Base-by-base conservation (phyloP, 495 filamentous ascomycete species). In the Niebla homalea region DNA sequence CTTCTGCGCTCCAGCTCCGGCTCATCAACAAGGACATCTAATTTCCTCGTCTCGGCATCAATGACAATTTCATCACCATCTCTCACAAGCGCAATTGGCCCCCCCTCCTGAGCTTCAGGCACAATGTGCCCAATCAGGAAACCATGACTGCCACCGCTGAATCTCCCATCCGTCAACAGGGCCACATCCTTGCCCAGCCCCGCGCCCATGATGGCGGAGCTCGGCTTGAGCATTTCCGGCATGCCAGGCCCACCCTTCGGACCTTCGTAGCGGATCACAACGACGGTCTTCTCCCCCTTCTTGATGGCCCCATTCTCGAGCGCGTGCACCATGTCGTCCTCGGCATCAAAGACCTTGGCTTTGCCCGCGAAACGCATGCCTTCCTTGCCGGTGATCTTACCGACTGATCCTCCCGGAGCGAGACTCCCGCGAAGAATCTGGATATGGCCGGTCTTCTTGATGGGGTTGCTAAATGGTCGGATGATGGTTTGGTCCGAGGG, bases 331-430 rank as follows among this genome's bases (percentile, higher is more conserved):
- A 93, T 88, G 63, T 75, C 77, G 50, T 90, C 84, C 65, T 93
- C 87, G 53, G 74, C 74, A 64, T 98, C 83, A 68, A 87, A 98
- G 58, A 86, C 85, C 53, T 81, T 83, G 32, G 92, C 92, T 57
- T 79, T 89, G 49, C 92, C 92, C 16, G 74, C 83, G 70, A 98
- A 98, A 8, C 71, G 65, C n/a, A 83, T 75, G 19, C 92, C 92
- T 65, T 98, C 92, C 69, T 98, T 98, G 52, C 92, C 92, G 8
- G 92, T 98, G 67, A 98, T 98, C 73, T 98, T 98, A 53, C 90
- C 92, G 14, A 98, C 92, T 55, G 78, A 84, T 46, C 92, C 92
- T 51, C 84, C 92, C 1, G 92, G 92, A 2, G 92, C 87, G 23
- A 98, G 76, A 5, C 82, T 83, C 32, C 92, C 92, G 46, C 89